Conservation (phyloP, 2,329 filamentous ascomycete species). For the Stachybotrys chartarum region DNA sequence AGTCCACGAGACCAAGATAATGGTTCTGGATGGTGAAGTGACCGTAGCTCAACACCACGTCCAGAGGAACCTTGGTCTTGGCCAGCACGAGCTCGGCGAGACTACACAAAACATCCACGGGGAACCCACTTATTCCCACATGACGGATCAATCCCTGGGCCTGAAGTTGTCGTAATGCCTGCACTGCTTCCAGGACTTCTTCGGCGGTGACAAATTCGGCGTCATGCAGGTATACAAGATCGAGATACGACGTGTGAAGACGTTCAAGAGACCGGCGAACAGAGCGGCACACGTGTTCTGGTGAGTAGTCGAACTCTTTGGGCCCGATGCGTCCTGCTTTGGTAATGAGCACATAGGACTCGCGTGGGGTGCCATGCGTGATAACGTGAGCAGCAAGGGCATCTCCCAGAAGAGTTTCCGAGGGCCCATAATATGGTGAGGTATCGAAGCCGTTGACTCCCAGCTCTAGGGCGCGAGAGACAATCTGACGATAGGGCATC, state of each 20-base stretch:
- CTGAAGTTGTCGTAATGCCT: background rate
- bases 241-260: conserved; percentile 2
- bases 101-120: background rate
- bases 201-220: conserved; percentile 1
- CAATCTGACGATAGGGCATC: conserved; percentile 1
- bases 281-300: background rate
- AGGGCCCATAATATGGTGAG: conserved; percentile 3
- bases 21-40: background rate
- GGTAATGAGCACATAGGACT: conserved; percentile 2
- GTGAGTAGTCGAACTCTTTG: conserved; percentile 3
- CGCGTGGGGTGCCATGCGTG: background rate
- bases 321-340: conserved; percentile 1
- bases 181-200: background rate
- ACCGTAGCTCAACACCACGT: background rate
- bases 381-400: background rate
- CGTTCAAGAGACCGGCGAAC: conserved; percentile 1
- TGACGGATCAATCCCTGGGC: background rate
- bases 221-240: conserved; percentile 3
- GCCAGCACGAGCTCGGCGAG: background rate
- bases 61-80: background rate
- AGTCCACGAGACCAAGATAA: background rate
- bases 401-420: conserved; percentile 1
- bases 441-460: conserved; percentile 1
- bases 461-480: background rate
- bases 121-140: conserved; percentile 1